phyloP scores from a whole-genome alignment of 768 basidiomycete genomes.

The Hericium rajendrae region DNA sequence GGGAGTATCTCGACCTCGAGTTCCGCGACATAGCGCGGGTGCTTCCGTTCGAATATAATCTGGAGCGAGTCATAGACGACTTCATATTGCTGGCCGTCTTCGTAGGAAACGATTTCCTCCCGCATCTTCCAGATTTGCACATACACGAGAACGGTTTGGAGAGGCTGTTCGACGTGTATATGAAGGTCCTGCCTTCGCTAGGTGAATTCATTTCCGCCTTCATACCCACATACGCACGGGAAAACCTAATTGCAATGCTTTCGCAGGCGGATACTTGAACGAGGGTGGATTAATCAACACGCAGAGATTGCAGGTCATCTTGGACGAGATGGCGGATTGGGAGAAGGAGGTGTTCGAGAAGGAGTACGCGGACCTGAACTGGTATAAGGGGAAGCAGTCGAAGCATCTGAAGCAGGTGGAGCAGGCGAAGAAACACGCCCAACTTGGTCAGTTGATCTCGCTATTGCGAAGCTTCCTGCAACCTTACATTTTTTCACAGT shows the following conservation, averaged over 20 bases:
- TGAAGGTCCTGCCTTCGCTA: constrained; percentile 74
- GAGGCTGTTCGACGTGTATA: constrained; percentile 90
- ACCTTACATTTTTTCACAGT: constrained; percentile 28
- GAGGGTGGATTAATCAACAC: constrained; percentile 79
- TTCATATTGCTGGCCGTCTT: constrained; percentile 96
- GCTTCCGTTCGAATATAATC: constrained; percentile 73
- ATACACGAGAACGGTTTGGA: constrained; percentile 97
- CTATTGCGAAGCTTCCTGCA: not conserved
- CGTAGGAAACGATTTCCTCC: constrained; percentile 95
- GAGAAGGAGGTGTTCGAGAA: constrained; percentile 88
- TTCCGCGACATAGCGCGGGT: constrained; percentile 63
- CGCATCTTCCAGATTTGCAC: constrained; percentile 91
- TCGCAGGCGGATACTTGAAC: constrained; percentile 83
- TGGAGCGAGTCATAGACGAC: constrained; percentile 96
- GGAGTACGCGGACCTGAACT: constrained; percentile 82
- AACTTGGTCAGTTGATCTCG: constrained; percentile 44
- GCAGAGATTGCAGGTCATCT: constrained; percentile 70
- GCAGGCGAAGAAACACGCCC: constrained; percentile 42
- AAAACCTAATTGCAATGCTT: not conserved
- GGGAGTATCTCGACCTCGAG: constrained; percentile 96
- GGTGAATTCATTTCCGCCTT: constrained; percentile 30
- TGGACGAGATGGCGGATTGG: constrained; percentile 83
- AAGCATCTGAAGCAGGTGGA: constrained; percentile 65
- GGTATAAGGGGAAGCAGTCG: constrained; percentile 89
- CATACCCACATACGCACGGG: not conserved